Evolutionary conservation across 768 basidiomycete species (phyloP).

Genomic region (Pleurotus tuber-regium): DNA sequence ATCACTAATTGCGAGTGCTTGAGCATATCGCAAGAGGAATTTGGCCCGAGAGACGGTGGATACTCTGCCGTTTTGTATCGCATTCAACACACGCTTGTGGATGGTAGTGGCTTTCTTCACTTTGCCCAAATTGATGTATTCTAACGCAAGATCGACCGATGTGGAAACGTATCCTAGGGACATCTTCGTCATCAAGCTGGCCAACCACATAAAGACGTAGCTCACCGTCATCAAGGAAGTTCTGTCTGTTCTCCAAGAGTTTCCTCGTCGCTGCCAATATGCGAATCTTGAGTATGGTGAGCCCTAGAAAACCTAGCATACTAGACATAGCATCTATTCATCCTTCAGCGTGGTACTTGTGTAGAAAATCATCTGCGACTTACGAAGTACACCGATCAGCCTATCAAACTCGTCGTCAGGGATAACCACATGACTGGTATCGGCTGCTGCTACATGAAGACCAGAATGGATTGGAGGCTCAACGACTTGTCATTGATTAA

Average conservation of each 20-base stretch:
- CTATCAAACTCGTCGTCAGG: slow-evolving; percentile 38
- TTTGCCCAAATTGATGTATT: slow-evolving; percentile 80
- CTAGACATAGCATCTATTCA: slow-evolving; percentile 52
- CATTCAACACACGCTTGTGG: slow-evolving; percentile 54
- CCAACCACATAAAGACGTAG: no score
- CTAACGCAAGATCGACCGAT: slow-evolving; percentile 73
- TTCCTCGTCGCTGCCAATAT: slow-evolving; percentile 62
- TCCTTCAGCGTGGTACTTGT: slow-evolving; percentile 3
- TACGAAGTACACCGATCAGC: slow-evolving; percentile 54
- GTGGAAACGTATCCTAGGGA: slow-evolving; percentile 46
- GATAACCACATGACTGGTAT: no score
- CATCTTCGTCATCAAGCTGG: background rate
- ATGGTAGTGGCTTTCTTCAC: slow-evolving; percentile 60
- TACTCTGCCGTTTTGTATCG: slow-evolving; percentile 40
- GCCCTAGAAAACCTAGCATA: slow-evolving; percentile 68
- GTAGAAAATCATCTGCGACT: slow-evolving; percentile 20
- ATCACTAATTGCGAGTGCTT: slow-evolving; percentile 59
- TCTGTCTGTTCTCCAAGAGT: slow-evolving; percentile 59
- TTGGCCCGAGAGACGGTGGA: slow-evolving; percentile 52
- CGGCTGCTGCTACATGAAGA: no score
- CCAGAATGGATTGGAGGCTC: no score
- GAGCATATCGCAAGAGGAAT: slow-evolving; percentile 65
- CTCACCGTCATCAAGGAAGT: no score
- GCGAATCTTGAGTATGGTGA: slow-evolving; percentile 63
- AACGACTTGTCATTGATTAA: no score